Base-by-base conservation (phyloP, 2,329 filamentous ascomycete genomes). In the Emergomyces pasteurianus region DNA sequence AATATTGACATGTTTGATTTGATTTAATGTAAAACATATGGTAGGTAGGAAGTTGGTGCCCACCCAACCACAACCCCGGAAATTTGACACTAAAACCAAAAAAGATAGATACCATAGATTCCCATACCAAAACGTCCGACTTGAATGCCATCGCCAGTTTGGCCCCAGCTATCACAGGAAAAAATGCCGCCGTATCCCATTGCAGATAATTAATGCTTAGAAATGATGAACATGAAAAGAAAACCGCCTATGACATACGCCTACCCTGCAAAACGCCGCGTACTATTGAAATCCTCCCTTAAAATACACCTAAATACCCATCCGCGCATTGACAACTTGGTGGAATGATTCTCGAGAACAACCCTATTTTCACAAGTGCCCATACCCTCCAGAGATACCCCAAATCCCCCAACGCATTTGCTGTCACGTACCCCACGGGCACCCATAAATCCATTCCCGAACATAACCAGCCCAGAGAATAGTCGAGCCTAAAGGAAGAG, bases 301-400 rank as follows among this genome's bases (percentile, higher is more conserved):
- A 8, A 28, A 26, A 49, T 10, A 16, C 23, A 12, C 46, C 46
- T 28, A 28, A 28, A n/a, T 1, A 16, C 18, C 18, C 50, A 36
- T n/a, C n/a, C n/a, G n/a, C n/a, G n/a, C 53, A 28, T 62, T 58
- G 68, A 78, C 42, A 77, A 66, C 61, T 74, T 77, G 12, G 75
- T 59, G 43, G 63, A 66, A 18, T 67, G n/a, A n/a, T n/a, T 80
- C 65, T 80, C 69, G 67, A 74, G 75, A 50, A 73, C 70, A 52
- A 77, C 71, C 53, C 68, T 71, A 67, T 79, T 78, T 55, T 70
- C 63, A 65, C 75, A 85, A 16, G 79, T 81, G 28, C 87, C 87
- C 7, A 90, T 83, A 1, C 80, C 77, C 66, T 89, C 85, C 1
- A 90, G 77, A 7, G 78, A 79, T 57, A 90, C 86, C 69, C n/a